phyloP scores from a whole-genome alignment of 2,329 filamentous ascomycete genomes.

The Apiospora arundinis region DNA sequence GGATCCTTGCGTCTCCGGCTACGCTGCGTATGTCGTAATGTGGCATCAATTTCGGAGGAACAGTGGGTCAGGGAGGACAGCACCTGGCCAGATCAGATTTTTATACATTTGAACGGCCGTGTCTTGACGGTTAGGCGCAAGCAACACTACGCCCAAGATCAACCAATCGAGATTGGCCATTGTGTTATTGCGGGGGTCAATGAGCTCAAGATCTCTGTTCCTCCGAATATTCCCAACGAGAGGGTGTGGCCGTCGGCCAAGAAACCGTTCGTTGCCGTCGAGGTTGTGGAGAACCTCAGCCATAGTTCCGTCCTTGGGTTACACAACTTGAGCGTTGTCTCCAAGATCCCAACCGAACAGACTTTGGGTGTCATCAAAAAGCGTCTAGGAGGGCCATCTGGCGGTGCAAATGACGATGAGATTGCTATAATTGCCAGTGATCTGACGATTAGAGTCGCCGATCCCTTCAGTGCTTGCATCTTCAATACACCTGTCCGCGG shows the following conservation, averaged over 20 bases:
- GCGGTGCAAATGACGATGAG: constrained; percentile 63
- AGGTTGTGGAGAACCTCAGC: constrained; percentile 66
- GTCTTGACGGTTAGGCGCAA: constrained; percentile 68
- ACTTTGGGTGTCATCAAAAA: constrained; percentile 64
- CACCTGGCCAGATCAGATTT: constrained; percentile 74
- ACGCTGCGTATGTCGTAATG: constrained; percentile 60
- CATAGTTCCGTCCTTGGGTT: constrained; percentile 51
- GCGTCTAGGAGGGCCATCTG: constrained; percentile 45
- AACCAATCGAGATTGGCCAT: constrained; percentile 77
- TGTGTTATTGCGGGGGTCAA: constrained; percentile 66
- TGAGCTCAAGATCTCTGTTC: constrained; percentile 59
- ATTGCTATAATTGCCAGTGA: constrained; percentile 63
- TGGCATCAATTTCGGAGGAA: constrained; percentile 46
- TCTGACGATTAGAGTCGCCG: constrained; percentile 67
- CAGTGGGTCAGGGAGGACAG: constrained; percentile 70
- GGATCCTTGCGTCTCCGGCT: constrained; percentile 70
- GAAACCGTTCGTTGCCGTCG: constrained; percentile 72
- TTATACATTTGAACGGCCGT: constrained; percentile 69
- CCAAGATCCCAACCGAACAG: constrained; percentile 49
- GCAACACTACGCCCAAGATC: constrained; percentile 74
- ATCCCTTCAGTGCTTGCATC: constrained; percentile 70
- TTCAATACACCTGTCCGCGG: constrained; percentile 78
- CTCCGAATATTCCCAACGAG: constrained; percentile 27
- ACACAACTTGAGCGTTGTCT: constrained; percentile 39
- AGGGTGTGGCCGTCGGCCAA: constrained; percentile 30